Percentiles rank a stretch among this genome's conserved stretches.
Evolutionary conservation across 768 basidiomycete species (phyloP).

Genomic region (Suillus luteus): DNA sequence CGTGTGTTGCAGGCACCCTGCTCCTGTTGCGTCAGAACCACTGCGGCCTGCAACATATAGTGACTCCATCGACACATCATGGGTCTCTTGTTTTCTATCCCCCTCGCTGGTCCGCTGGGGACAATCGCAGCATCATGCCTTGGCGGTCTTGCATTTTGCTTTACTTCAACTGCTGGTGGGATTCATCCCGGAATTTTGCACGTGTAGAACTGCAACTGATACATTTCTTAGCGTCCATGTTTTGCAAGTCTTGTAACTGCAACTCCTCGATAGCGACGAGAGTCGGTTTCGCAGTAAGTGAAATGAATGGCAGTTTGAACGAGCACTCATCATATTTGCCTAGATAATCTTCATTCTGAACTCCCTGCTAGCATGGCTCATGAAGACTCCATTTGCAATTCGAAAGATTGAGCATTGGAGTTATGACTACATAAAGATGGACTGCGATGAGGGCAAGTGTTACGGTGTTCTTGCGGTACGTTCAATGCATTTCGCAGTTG

Average conservation of each 20-base stretch:
- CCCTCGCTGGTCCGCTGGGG: conserved; percentile 65
- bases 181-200: conserved; percentile 16
- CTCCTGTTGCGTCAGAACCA: too few relatives aligned
- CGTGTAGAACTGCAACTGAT: conserved; percentile 15
- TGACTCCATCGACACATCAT: conserved; percentile 38
- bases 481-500: conserved; percentile 17
- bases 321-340: conserved; percentile 3
- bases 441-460: conserved; percentile 89
- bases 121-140: conserved; percentile 83
- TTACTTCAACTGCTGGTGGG: conserved; percentile 81
- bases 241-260: conserved; percentile 98
- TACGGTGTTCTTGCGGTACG: conserved; percentile 94
- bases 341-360: conserved; percentile 95
- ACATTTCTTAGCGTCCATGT: conserved; percentile 73
- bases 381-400: conserved; percentile 89
- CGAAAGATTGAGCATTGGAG: conserved; percentile 89
- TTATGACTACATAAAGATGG: conserved; percentile 98
- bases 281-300: conserved; percentile 86
- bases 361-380: conserved; percentile 95
- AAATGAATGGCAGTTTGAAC: not conserved
- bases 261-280: conserved; percentile 98
- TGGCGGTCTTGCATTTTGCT: conserved; percentile 82
- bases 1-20: not conserved
- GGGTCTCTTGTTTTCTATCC: conserved; percentile 76
- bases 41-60: not conserved